phyloP scores from a whole-genome alignment of 2,329 filamentous ascomycete species.

The Aureobasidium lini region DNA sequence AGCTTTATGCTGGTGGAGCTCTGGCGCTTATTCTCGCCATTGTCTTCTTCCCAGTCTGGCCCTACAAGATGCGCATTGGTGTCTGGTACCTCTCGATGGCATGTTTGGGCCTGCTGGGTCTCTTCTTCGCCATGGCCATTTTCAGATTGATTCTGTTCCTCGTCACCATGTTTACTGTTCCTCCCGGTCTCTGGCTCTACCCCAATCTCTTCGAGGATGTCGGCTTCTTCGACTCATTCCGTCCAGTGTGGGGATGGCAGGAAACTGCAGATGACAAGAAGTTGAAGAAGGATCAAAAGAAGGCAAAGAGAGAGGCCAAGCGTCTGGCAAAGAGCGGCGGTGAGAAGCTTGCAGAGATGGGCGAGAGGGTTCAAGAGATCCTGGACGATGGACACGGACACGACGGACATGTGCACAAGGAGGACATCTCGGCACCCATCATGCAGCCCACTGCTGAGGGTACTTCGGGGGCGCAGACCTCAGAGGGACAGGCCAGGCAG shows the following conservation, averaged over 20 bases:
- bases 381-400: background rate
- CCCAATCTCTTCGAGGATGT: conserved; percentile 98
- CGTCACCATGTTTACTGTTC: conserved; percentile 73
- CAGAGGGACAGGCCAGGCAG: conserved; percentile 4
- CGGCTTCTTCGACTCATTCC: conserved; percentile 95
- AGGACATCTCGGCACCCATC: conserved; percentile 4
- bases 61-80: conserved; percentile 78
- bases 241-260: conserved; percentile 95
- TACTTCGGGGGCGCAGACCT: background rate
- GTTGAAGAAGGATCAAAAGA: conserved; percentile 29
- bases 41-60: conserved; percentile 95
- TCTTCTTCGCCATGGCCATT: conserved; percentile 97
- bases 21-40: conserved; percentile 77
- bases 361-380: background rate
- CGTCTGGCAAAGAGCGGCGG: conserved; percentile 23
- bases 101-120: conserved; percentile 76
- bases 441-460: background rate
- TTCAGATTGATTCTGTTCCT: conserved; percentile 93
- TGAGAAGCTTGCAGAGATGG: background rate
- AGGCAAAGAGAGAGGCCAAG: conserved; percentile 29
- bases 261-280: conserved; percentile 31
- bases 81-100: conserved; percentile 98
- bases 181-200: conserved; percentile 95
- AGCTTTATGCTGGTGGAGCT: conserved; percentile 80
- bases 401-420: background rate